Conservation (phyloP, 805 yeast species). For the Cyberlindnera euphorbiae region DNA sequence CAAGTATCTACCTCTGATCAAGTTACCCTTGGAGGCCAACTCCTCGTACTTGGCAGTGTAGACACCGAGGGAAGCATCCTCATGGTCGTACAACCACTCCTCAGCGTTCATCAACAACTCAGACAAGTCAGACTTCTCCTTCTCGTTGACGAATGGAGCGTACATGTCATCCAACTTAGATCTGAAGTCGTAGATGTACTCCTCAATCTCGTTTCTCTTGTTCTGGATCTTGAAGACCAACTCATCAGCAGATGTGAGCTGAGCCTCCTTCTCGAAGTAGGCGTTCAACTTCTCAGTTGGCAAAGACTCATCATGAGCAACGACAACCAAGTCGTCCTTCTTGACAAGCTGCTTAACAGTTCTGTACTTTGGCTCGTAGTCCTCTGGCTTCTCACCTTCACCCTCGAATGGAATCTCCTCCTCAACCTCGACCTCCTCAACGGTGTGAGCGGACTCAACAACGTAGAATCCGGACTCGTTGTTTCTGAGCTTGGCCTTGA, state of each 20-base stretch:
- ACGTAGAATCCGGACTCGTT: constrained; percentile 95
- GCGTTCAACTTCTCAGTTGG: constrained; percentile 50
- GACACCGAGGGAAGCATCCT: constrained; percentile 92
- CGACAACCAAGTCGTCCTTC: constrained; percentile 71
- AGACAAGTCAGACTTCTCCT: constrained; percentile 77
- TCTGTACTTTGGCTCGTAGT: constrained; percentile 79
- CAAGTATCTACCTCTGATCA: constrained; percentile 91
- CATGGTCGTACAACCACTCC: constrained; percentile 98
- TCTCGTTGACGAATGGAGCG: constrained; percentile 81
- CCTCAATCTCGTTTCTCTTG: constrained; percentile 96
- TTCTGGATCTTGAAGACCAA: constrained; percentile 98
- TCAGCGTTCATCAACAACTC: constrained; percentile 79
- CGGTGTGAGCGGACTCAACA: constrained; percentile 91
- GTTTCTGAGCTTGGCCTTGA: constrained; percentile 91
- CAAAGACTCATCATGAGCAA: constrained; percentile 57
- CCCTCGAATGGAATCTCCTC: constrained; percentile 74
- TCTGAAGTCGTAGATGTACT: constrained; percentile 95
- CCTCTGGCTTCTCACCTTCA: constrained; percentile 73
- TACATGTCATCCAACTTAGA: constrained; percentile 94
- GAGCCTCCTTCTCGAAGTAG: constrained; percentile 76
- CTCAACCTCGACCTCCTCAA: constrained; percentile 84
- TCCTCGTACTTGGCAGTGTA: constrained; percentile 98
- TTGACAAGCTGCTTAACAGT: constrained; percentile 91
- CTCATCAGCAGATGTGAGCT: constrained; percentile 85
- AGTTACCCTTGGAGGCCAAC: constrained; percentile 89